These are phyloP conservation scores for Noccaea caerulescens DNA, from an alignment of 345 rosid species.

Conservation along the genomic window DNA sequence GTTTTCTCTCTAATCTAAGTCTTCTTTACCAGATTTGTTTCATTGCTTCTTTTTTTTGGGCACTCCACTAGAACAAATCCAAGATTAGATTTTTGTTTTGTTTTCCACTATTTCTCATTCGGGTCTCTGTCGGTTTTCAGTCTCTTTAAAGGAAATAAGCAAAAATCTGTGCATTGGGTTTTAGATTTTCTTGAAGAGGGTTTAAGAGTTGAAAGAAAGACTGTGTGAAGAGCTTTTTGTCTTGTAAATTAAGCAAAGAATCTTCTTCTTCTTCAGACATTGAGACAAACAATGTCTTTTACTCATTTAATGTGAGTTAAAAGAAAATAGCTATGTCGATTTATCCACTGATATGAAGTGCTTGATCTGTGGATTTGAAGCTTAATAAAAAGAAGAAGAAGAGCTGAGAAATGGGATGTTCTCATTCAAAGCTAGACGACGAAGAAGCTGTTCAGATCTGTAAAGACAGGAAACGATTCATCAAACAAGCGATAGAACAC, in stretches of 20 bases:
- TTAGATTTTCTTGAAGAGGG: conserved; percentile 39
- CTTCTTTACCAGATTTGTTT: conserved; percentile 34
- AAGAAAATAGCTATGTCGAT: neutral
- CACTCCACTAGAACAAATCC: conserved; percentile 28
- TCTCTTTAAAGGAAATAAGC: neutral
- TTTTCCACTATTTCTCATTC: neutral
- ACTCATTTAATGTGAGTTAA: conserved; percentile 4
- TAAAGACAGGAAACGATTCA: conserved; percentile 82
- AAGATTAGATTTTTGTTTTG: neutral
- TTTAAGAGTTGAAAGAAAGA: conserved; percentile 9
- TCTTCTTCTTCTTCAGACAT: conserved; percentile 25
- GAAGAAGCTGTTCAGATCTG: conserved; percentile 97
- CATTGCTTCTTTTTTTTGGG: neutral
- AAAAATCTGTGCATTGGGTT: conserved; percentile 19
- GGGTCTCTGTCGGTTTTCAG: conserved; percentile 12
- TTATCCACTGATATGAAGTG: conserved; percentile 2
- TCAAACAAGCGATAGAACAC: conserved; percentile 88
- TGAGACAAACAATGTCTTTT: neutral
- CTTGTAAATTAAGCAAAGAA: conserved; percentile 41
- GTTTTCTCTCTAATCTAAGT: conserved; percentile 26
- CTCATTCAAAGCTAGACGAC: conserved; percentile 80
- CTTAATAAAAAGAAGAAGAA: conserved; percentile 11
- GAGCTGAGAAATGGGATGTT: conserved; percentile 83
- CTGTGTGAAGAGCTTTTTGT: conserved; percentile 19
- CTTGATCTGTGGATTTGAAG: conserved; percentile 20